A percentile compares a stretch with the other conserved stretches of the same genome.
Conservation (phyloP, 192 early-diverging fungal genomes). For the Entophlyctis luteolus region DNA sequence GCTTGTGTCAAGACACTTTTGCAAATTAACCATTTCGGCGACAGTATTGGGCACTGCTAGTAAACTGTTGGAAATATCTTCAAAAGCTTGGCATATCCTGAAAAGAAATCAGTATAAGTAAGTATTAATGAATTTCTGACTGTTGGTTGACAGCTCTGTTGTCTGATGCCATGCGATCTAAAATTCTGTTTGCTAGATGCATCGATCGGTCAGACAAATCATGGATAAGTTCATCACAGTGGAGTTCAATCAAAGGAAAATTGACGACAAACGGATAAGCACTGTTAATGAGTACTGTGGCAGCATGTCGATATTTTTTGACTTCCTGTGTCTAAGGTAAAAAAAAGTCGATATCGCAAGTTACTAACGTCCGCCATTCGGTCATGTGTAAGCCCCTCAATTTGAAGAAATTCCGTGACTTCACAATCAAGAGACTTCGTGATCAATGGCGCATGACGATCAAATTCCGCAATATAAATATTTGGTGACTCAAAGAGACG, state of each 20-base stretch:
- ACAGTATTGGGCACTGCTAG: slow-evolving; percentile 47
- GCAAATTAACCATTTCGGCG: slow-evolving; percentile 58
- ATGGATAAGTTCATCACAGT: slow-evolving; percentile 52
- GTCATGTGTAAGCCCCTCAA: slow-evolving; percentile 39
- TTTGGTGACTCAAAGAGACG: slow-evolving; percentile 42
- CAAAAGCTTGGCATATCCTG: slow-evolving; percentile 40
- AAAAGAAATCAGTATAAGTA: background rate
- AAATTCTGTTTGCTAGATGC: slow-evolving; percentile 36
- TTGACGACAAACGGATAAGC: slow-evolving; percentile 53
- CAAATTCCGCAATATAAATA: slow-evolving; percentile 47
- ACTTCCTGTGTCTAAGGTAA: slow-evolving; percentile 33
- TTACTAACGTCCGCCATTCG: slow-evolving; percentile 42
- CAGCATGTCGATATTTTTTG: slow-evolving; percentile 35
- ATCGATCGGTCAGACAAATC: slow-evolving; percentile 47
- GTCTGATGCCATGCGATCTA: slow-evolving; percentile 46
- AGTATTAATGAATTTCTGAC: slow-evolving; percentile 22
- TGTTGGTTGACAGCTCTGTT: slow-evolving; percentile 30
- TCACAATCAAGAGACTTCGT: slow-evolving; percentile 33
- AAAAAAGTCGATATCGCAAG: background rate
- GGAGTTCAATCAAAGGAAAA: slow-evolving; percentile 52
- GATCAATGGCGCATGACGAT: slow-evolving; percentile 48
- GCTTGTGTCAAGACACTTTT: slow-evolving; percentile 52
- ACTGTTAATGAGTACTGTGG: slow-evolving; percentile 39
- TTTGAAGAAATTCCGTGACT: slow-evolving; percentile 46
- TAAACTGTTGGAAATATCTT: slow-evolving; percentile 45